Percentiles rank a stretch among this genome's conserved stretches.
phyloP scores from a whole-genome alignment of 352 stramenopile species.

The Globisporangium nunn region DNA sequence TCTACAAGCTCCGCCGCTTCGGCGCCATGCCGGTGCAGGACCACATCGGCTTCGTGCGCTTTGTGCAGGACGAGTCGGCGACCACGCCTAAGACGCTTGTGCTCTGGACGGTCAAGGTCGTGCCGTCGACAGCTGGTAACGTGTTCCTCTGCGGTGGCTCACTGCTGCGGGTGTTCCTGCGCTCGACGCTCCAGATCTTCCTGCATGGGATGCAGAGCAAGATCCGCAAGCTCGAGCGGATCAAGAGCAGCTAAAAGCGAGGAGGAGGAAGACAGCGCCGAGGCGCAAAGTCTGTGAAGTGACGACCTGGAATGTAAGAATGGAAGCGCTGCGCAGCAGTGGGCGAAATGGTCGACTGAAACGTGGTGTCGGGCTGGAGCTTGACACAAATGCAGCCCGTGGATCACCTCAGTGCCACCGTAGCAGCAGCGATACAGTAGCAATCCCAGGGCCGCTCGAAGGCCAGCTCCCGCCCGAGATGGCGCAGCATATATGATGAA shows the following conservation, averaged over 20 bases:
- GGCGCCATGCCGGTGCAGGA: slow-evolving; percentile 33
- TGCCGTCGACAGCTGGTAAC: slow-evolving; percentile 30
- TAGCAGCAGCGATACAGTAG: too few species aligned
- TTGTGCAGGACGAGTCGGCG: slow-evolving; percentile 30
- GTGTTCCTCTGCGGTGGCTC: slow-evolving; percentile 40
- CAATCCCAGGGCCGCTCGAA: too few species aligned
- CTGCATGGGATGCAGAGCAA: slow-evolving; percentile 15
- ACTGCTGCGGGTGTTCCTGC: slow-evolving; percentile 25
- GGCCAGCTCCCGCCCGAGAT: too few species aligned
- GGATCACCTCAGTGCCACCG: too few species aligned
- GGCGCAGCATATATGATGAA: too few species aligned
- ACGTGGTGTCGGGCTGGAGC: too few species aligned
- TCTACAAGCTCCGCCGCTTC: slow-evolving; percentile 41
- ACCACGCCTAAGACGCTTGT: slow-evolving; percentile 28
- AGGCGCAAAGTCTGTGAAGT: background rate
- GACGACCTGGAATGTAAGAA: background rate
- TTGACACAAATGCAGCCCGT: too few species aligned
- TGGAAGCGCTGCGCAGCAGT: background rate
- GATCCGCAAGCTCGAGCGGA: slow-evolving; percentile 4
- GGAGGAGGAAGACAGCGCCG: background rate
- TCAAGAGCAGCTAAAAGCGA: slow-evolving; percentile 1
- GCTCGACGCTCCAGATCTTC: slow-evolving; percentile 23
- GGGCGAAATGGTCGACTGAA: too few species aligned
- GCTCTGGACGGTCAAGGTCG: slow-evolving; percentile 40
- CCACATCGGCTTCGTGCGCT: slow-evolving; percentile 51